A percentile compares a stretch with the other conserved stretches of the same genome.
Conservation (phyloP, 108 stramenopile genomes). For the Nannochloropsis granulata region DNA sequence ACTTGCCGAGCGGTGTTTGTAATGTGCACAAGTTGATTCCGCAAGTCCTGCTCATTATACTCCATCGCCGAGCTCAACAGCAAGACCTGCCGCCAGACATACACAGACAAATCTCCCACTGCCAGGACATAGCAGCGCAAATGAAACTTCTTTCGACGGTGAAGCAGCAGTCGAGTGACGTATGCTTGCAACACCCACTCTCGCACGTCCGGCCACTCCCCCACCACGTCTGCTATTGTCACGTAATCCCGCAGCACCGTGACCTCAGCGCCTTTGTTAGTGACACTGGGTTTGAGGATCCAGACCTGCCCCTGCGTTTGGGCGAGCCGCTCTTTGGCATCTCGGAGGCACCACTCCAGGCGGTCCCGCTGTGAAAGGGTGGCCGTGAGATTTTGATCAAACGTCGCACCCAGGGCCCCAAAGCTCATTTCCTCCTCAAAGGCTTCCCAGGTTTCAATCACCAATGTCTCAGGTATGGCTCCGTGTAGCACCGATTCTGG, state of each 20-base stretch:
- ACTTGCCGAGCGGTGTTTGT: constrained; percentile 44
- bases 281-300: constrained; percentile 40
- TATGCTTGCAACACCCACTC: constrained; percentile 33
- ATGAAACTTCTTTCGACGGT: constrained; percentile 39
- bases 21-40: constrained; percentile 27
- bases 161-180: constrained; percentile 14
- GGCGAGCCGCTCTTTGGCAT: not conserved
- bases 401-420: not conserved
- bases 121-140: constrained; percentile 42
- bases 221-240: constrained; percentile 23
- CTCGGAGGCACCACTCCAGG: not conserved
- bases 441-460: constrained; percentile 40
- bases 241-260: constrained; percentile 14
- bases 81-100: constrained; percentile 33
- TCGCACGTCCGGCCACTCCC: constrained; percentile 18
- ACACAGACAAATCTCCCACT: constrained; percentile 30
- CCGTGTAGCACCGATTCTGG: constrained; percentile 6
- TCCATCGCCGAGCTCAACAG: constrained; percentile 17
- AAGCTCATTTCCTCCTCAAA: constrained; percentile 26
- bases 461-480: constrained; percentile 20
- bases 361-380: not conserved
- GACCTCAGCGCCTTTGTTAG: constrained; percentile 41
- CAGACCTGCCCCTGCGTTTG: not conserved
- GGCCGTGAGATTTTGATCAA: not conserved
- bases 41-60: not conserved